Percentiles rank a stretch among this genome's conserved stretches.
These are phyloP conservation scores for Stagonosporopsis rhizophila DNA, from an alignment of 2,329 filamentous ascomycete genomes.

Conservation along the genomic window DNA sequence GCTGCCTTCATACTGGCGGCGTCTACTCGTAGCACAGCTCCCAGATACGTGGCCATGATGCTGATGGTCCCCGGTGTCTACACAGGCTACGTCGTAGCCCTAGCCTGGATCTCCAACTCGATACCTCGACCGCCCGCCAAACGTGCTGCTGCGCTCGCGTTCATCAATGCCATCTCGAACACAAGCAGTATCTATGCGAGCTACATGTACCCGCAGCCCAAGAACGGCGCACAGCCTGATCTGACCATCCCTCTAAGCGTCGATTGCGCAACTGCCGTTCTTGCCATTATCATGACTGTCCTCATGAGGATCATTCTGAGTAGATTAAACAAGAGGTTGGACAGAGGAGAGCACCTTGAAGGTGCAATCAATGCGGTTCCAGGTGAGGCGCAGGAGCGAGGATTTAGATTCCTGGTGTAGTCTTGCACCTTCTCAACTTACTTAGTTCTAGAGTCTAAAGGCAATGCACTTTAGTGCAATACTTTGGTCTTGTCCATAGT, in stretches of 20 bases:
- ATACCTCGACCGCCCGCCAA: constrained; percentile 79
- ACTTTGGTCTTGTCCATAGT: too few relatives aligned
- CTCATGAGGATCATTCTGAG: too few relatives aligned
- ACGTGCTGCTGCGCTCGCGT: constrained; percentile 73
- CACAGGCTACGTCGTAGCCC: constrained; percentile 65
- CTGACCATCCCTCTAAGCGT: constrained; percentile 69
- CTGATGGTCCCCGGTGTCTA: constrained; percentile 71
- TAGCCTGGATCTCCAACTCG: constrained; percentile 79
- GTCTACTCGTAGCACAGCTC: constrained; percentile 64
- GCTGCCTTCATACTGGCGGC: constrained; percentile 72
- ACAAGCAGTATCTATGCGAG: constrained; percentile 72
- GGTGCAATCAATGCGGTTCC: too few relatives aligned
- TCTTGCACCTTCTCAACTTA: not conserved
- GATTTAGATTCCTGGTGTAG: constrained; percentile 52
- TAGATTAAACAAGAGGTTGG: too few relatives aligned
- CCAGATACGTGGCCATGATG: constrained; percentile 75
- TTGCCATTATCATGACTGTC: constrained; percentile 52
- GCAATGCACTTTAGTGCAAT: not conserved
- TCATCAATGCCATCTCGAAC: constrained; percentile 75
- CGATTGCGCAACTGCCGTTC: constrained; percentile 69
- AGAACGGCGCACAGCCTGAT: constrained; percentile 39
- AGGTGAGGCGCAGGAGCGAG: too few relatives aligned
- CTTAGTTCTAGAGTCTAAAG: not conserved
- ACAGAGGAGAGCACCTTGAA: too few relatives aligned
- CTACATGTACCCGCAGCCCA: constrained; percentile 68